Percentiles rank a stretch among this genome's conserved stretches.
Evolutionary conservation across 257 asterid species (phyloP).

Genomic region (Penstemon eatonii): DNA sequence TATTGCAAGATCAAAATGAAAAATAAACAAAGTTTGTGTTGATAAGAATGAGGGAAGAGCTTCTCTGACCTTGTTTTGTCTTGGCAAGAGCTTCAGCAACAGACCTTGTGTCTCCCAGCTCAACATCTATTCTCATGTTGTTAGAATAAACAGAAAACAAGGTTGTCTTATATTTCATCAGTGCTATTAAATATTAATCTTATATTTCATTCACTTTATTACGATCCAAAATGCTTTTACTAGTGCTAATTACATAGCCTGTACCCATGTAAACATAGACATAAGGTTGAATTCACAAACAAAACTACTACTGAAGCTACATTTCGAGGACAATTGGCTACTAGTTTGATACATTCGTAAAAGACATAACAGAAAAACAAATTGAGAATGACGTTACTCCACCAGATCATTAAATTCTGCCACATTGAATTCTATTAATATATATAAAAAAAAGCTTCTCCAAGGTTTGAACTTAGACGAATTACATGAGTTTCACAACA

Average conservation of each 20-base stretch:
- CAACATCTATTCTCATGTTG: slow-evolving; percentile 58
- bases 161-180: slow-evolving; percentile 11
- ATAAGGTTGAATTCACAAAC: slow-evolving; percentile 17
- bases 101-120: slow-evolving; percentile 71
- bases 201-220: slow-evolving; percentile 1
- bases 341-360: background rate
- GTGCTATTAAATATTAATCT: slow-evolving; percentile 3
- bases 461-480: background rate
- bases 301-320: background rate
- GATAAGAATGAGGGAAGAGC: slow-evolving; percentile 24
- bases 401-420: background rate
- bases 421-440: background rate
- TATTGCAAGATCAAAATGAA: slow-evolving; percentile 21
- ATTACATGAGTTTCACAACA: background rate
- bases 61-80: slow-evolving; percentile 67
- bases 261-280: slow-evolving; percentile 21
- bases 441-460: background rate
- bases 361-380: slow-evolving; percentile 1
- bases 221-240: background rate
- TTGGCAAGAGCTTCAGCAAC: slow-evolving; percentile 94
- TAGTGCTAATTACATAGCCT: slow-evolving; percentile 7
- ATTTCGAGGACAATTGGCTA: background rate
- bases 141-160: slow-evolving; percentile 31
- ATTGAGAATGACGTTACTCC: background rate
- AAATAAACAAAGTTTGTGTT: slow-evolving; percentile 16